Evolutionary conservation across 2,329 filamentous ascomycete genomes (phyloP), one percentile per base, ranked within the genome.

Genomic region (Blastomyces gilchristii): DNA sequence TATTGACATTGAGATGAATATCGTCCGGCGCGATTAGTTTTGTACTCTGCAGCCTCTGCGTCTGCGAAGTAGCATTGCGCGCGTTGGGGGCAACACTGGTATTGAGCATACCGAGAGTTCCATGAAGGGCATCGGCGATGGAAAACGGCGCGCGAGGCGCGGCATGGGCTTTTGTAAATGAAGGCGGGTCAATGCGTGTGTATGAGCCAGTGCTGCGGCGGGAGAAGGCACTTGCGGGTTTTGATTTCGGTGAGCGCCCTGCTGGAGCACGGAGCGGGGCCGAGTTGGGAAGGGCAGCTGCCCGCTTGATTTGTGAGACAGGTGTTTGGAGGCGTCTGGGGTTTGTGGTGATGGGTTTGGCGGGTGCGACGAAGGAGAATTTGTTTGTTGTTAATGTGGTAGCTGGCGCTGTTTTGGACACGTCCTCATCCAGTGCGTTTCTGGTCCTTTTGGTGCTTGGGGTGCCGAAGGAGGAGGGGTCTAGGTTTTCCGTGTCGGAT

Each of bases 71-170:
- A n/a, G 22, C 4, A 12, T 25, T 25, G 47, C n/a, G n/a, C 7
- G n/a, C 3, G 9, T 25, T 25, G 7, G 34, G 34, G 4, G 11
- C 8, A 50, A 25, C 22, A 2, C 47, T 22, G 3, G n/a, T 50
- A 25, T 50, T 54, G 50, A 31, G 12, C 62, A 92, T 85, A 37
- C 57, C 64, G 58, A 67, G 65, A n/a, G 88, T 91, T 59, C 89
- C 88, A 73, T 85, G 89, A 66, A 95, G 83, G 3, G 91, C 92
- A 31, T 90, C 88, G 72, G 94, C 89, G 64, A 96, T 86, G 61
- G 88, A 92, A 76, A 96, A 95, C 0, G 90, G 89, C 3, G 87
- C 78, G 7, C 80, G 76, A n/a, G 77, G 69, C 41, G 77, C 73
- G 34, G 76, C 77, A 63, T 77, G 72, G 62, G 71, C 79, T 65